Evolutionary conservation across 1,139 yeast genomes (phyloP).

Genomic region (Kurtzmaniella quercitrusa): DNA sequence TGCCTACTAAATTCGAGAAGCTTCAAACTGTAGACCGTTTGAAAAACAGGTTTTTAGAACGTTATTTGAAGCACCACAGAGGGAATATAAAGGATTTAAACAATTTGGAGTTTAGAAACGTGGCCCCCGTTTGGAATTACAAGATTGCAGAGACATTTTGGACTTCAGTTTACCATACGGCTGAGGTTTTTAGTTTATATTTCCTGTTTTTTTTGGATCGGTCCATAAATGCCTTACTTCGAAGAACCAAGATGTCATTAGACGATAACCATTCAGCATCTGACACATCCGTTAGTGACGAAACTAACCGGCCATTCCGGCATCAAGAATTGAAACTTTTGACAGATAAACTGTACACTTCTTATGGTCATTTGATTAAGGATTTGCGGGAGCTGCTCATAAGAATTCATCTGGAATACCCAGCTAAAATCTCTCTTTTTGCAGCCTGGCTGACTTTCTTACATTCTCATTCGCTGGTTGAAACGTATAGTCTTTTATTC

Average conservation of each 20-base stretch:
- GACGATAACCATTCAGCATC: slow-evolving; percentile 15
- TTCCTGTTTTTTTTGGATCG: slow-evolving; percentile 37
- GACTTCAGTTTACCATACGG: slow-evolving; percentile 26
- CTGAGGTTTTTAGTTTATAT: slow-evolving; percentile 23
- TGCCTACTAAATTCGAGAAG: slow-evolving; percentile 9
- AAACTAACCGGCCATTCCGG: slow-evolving; percentile 15
- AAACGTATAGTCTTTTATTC: slow-evolving; percentile 28
- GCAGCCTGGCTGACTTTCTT: slow-evolving; percentile 36
- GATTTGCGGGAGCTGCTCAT: slow-evolving; percentile 30
- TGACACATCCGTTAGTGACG: slow-evolving; percentile 3
- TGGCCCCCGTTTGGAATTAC: slow-evolving; percentile 26
- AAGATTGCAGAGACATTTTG: slow-evolving; percentile 21
- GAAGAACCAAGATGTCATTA: slow-evolving; percentile 20
- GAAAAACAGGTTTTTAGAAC: slow-evolving; percentile 15
- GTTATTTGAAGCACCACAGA: slow-evolving; percentile 11
- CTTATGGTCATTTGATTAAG: slow-evolving; percentile 32
- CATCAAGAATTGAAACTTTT: slow-evolving; percentile 25
- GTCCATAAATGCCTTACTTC: slow-evolving; percentile 30
- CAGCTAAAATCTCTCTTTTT: slow-evolving; percentile 35
- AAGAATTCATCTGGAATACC: slow-evolving; percentile 29
- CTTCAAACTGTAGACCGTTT: slow-evolving; percentile 9
- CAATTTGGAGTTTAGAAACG: slow-evolving; percentile 15
- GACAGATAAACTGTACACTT: slow-evolving; percentile 29
- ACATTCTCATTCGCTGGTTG: slow-evolving; percentile 30
- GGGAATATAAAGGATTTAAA: slow-evolving; percentile 13